phyloP scores from a whole-genome alignment of 2,329 filamentous ascomycete species.

The Aspergillus phoenicis region DNA sequence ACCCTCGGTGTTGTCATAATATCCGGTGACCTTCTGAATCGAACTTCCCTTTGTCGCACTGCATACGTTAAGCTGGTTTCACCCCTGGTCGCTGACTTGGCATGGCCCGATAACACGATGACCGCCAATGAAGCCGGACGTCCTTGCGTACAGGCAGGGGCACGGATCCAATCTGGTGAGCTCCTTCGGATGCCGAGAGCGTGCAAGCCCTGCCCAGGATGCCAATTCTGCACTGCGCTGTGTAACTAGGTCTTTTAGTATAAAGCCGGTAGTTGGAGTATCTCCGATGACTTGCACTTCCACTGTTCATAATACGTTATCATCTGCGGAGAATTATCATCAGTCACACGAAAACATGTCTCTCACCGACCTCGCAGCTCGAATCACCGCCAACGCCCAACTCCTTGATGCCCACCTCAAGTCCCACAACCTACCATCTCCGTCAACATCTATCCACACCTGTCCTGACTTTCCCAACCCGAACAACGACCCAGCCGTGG shows the following conservation, averaged over 20 bases:
- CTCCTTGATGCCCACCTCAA: neutral
- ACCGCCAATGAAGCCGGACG: too few relatives aligned
- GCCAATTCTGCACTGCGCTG: neutral
- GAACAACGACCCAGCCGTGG: neutral
- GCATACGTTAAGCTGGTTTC: too few relatives aligned
- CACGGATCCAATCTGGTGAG: neutral
- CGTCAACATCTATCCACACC: neutral
- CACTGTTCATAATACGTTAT: too few relatives aligned
- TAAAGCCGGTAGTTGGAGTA: too few relatives aligned
- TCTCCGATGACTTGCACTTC: too few relatives aligned
- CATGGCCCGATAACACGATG: too few relatives aligned
- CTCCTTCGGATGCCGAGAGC: neutral
- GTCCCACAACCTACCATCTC: neutral
- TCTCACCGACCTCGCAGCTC: neutral
- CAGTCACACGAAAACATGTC: neutral
- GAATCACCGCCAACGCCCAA: neutral
- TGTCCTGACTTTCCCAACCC: constrained; percentile 5
- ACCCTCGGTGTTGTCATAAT: neutral
- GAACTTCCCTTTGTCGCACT: too few relatives aligned
- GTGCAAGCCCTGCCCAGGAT: neutral
- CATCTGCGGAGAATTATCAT: too few relatives aligned
- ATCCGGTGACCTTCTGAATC: too few relatives aligned
- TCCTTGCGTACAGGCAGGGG: neutral
- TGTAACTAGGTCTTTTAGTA: neutral
- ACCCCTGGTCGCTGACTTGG: too few relatives aligned